Base-by-base conservation (phyloP, 2,329 filamentous ascomycete species). In the Sphaerostilbella broomeana region DNA sequence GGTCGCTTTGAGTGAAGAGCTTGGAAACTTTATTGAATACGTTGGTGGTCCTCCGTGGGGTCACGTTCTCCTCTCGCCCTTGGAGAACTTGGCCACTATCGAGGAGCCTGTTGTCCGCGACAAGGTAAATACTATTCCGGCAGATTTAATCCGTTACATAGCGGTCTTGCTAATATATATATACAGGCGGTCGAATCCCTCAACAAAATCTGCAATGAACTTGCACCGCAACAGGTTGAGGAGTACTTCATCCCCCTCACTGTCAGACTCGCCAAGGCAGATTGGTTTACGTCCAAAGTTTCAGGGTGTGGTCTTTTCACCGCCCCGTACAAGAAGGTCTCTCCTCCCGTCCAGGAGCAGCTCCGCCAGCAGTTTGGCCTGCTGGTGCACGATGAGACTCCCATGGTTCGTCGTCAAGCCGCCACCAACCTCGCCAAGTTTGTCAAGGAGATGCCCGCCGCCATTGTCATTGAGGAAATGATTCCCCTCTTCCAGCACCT, bases 211-310 rank as follows among this genome's bases (percentile, higher is more conserved):
- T 97, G 92, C 76, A 79, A 81, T 59, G 81, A 95, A 62, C 77
- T 98, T 40, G 94, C 88, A 35, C 72, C 87, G 54, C 77, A 87
- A 64, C 92, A 98, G 70, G 83, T 97, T 60, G 92, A 98, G 72
- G 86, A 95, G 57, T 86, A 89, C 67, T 97, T 97, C 69, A 90
- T 98, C 53, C 92, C 92, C 47, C 82, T 98, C 58, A 89, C 89
- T 44, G 79, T 94, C 58, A 87, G 92, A 60, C 85, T 98, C 46
- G 94, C 92, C 50, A 98, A 97, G 76, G 92, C 92, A 67, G 92
- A 98, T 69, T 98, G 92, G 92, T 98, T 98, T 67, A 98, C 92
- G 42, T 97, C 92, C 50, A 98, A 97, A 70, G 92, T 98, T 50
- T 98, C 92, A 21, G 92, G 90, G 47, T 95, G 90, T 50, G 92